Evolutionary conservation across 2,329 filamentous ascomycete species (phyloP), one percentile per base, ranked within the genome.

Genomic region (Nakataea oryzae): DNA sequence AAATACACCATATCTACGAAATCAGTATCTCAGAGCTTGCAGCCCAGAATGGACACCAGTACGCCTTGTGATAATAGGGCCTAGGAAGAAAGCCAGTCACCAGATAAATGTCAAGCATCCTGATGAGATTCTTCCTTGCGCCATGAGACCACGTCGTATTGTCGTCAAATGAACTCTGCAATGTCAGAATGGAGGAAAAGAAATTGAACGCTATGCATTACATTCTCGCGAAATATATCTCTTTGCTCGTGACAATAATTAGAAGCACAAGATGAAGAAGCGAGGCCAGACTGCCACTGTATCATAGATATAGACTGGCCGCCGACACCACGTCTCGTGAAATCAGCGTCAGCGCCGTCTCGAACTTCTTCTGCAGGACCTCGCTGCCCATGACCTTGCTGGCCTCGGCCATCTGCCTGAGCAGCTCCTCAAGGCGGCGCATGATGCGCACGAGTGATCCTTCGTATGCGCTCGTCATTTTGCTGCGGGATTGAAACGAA

Each of bases 401-500:
- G 28, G 93, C 95, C 76, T 97, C 90, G 21, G 89, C 93, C 84
- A 97, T 96, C 75, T 99, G 95, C 67, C 95, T 86, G 47, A 99
- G 80, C 63, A 97, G 81, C 76, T 99, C 95, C 75, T 99, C 95
- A 34, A 99, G 81, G 26, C 95, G 90, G 62, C 95, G 89, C 85
- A 99, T 99, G 54, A 97, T 86, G 59, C 95, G 91, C 69, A 99
- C 97, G 64, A 99, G 79, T 63, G 91, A 97, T 64, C 95, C 95
- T 78, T 99, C 95, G 75, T 97, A 99, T 30, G 93, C 91, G 69
- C 97, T 93, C 30, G 95, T 97, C 93, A 99, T 97, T 91, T 96
- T 96, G 77, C 93, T 70, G 66, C n/a, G 60, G n/a, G n/a, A 61
- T 66, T 17, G 3, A 17, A 28, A 29, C 8, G 1, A 17, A 2